These are phyloP conservation scores for Ulvella scutata DNA, from an alignment of 139 green algal genomes.

Conservation along the genomic window DNA sequence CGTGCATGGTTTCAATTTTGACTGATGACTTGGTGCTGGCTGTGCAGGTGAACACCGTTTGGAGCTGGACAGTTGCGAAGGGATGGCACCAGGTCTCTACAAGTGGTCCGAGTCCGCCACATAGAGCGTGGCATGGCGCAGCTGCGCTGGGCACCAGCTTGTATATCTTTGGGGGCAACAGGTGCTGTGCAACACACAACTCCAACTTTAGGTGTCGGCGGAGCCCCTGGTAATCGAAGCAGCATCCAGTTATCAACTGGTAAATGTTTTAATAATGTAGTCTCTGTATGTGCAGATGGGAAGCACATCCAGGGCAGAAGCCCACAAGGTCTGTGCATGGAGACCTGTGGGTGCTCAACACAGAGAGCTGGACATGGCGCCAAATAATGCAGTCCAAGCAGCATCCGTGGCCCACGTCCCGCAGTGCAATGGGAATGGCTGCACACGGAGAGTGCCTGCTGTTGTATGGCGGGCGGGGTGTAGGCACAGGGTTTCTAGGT, in stretches of 20 bases:
- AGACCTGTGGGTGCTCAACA: neutral
- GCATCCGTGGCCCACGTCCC: neutral
- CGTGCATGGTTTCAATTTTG: no score
- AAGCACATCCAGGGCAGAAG: no score
- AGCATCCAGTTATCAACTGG: no score
- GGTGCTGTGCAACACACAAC: no score
- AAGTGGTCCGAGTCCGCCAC: neutral
- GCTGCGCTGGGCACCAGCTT: neutral
- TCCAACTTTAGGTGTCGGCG: no score
- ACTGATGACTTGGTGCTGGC: no score
- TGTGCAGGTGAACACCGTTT: neutral
- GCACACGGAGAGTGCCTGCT: neutral
- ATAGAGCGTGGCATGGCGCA: neutral
- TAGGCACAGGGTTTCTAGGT: neutral
- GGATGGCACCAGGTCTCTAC: neutral
- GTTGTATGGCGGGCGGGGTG: neutral
- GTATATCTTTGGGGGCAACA: neutral
- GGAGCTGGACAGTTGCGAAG: neutral
- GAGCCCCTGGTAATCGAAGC: no score
- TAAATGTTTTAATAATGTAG: no score
- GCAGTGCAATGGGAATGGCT: neutral
- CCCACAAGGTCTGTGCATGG: no score
- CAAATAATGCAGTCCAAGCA: neutral
- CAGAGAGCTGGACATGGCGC: neutral
- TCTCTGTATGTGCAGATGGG: no score